These are phyloP conservation scores for Lentinula novae-zelandiae DNA, from an alignment of 1,284 basidiomycete species.

Conservation along the genomic window DNA sequence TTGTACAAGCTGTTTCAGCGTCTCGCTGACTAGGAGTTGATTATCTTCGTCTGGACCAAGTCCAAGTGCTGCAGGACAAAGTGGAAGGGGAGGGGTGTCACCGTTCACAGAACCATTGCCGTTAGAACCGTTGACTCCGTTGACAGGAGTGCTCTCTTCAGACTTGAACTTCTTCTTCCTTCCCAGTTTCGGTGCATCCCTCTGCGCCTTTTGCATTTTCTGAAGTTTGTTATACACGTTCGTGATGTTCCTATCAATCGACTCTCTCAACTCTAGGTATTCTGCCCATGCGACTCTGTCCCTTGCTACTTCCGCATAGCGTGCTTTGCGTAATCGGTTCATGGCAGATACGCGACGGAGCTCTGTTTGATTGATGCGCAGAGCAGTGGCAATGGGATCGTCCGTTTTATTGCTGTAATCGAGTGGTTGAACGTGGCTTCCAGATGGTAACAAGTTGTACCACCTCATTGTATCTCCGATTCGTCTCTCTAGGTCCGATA, in stretches of 20 bases:
- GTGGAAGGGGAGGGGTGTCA: conserved; percentile 28
- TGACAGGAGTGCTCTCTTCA: conserved; percentile 23
- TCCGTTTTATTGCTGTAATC: conserved; percentile 80
- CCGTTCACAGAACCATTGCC: conserved; percentile 3
- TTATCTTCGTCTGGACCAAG: conserved; percentile 66
- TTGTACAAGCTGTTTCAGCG: conserved; percentile 65
- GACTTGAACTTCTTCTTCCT: conserved; percentile 67
- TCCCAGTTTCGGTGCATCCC: conserved; percentile 58
- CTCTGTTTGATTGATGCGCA: conserved; percentile 86
- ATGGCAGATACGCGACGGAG: conserved; percentile 72
- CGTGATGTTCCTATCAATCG: conserved; percentile 78
- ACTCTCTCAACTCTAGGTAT: conserved; percentile 76
- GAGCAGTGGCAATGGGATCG: conserved; percentile 88
- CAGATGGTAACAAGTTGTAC: conserved; percentile 52
- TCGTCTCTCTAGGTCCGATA: conserved; percentile 65
- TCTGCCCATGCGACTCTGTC: conserved; percentile 89
- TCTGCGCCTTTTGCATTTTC: conserved; percentile 36
- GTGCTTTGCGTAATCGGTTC: conserved; percentile 81
- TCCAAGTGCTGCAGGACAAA: conserved; percentile 64
- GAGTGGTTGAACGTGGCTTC: conserved; percentile 38
- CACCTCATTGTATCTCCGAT: conserved; percentile 70
- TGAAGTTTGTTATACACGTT: conserved; percentile 70
- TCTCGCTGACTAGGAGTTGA: conserved; percentile 63
- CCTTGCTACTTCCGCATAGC: conserved; percentile 75
- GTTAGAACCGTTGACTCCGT: conserved; percentile 18